A percentile compares a stretch with the other conserved stretches of the same genome.
phyloP scores from a whole-genome alignment of 495 filamentous ascomycete genomes.

The Geoglossum glabrum region DNA sequence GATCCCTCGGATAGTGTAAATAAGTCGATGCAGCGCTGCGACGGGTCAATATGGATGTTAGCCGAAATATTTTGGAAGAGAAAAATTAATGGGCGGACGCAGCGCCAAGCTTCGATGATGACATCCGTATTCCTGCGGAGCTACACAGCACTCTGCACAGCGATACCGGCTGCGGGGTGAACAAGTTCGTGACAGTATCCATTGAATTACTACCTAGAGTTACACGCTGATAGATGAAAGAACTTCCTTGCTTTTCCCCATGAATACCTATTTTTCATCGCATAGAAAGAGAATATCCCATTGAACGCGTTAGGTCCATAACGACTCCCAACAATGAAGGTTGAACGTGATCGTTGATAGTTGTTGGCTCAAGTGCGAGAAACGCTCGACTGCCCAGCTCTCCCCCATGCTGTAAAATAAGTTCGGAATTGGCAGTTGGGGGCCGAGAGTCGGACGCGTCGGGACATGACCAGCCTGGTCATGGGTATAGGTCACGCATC shows the following conservation, averaged over 20 bases:
- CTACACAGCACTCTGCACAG: neutral
- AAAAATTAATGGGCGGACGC: neutral
- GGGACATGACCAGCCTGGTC: neutral
- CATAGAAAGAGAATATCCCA: neutral
- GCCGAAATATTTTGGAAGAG: neutral
- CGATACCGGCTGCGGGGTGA: neutral
- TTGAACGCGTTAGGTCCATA: no score
- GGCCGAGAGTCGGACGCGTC: neutral
- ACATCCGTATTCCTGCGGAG: no score
- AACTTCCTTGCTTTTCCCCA: neutral
- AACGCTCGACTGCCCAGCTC: neutral
- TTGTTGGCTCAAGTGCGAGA: neutral
- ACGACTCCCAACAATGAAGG: no score
- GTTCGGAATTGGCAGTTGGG: neutral
- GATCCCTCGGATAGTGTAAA: neutral
- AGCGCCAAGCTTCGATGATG: neutral
- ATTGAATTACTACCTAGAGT: conserved; percentile 1
- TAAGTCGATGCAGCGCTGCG: neutral
- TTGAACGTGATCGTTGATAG: neutral
- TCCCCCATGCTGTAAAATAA: neutral
- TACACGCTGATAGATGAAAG: neutral
- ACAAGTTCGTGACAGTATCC: neutral
- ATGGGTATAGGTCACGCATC: neutral
- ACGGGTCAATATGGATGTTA: neutral
- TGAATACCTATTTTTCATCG: neutral